phyloP scores from a whole-genome alignment of 2,329 filamentous ascomycete species.

The Fusarium marasasianum region DNA sequence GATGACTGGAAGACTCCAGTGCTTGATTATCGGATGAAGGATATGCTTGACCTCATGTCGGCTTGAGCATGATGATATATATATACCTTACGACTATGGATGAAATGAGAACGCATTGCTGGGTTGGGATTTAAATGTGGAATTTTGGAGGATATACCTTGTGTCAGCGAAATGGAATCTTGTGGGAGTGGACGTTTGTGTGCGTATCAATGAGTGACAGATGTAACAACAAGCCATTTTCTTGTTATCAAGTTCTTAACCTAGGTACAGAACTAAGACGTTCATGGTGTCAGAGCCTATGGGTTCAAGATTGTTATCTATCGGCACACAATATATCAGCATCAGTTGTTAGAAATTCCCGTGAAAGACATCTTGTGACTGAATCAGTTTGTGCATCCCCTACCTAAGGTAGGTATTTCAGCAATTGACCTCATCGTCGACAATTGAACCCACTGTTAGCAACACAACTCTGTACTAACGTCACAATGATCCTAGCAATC shows the following conservation, averaged over 20 bases:
- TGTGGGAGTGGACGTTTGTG: not conserved
- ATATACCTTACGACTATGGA: slow-evolving; percentile 3
- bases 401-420: not conserved
- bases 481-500: not conserved
- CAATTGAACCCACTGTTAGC: not conserved
- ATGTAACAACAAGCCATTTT: not conserved
- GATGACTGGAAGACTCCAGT: slow-evolving; percentile 73
- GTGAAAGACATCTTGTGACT: not conserved
- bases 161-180: not conserved
- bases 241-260: not conserved
- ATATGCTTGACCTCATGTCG: slow-evolving; percentile 65
- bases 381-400: not conserved
- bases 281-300: not conserved
- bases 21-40: slow-evolving; percentile 70
- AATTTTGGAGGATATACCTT: slow-evolving; percentile 30
- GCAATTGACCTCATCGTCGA: not conserved
- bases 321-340: not conserved
- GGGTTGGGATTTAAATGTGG: not conserved
- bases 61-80: not conserved
- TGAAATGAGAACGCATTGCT: slow-evolving; percentile 4
- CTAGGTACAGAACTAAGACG: not conserved
- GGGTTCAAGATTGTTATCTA: not conserved
- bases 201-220: not conserved
- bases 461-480: not conserved
- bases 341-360: not conserved